Conservation (phyloP, 441 rosid genomes). For the Erodium moschatum region DNA sequence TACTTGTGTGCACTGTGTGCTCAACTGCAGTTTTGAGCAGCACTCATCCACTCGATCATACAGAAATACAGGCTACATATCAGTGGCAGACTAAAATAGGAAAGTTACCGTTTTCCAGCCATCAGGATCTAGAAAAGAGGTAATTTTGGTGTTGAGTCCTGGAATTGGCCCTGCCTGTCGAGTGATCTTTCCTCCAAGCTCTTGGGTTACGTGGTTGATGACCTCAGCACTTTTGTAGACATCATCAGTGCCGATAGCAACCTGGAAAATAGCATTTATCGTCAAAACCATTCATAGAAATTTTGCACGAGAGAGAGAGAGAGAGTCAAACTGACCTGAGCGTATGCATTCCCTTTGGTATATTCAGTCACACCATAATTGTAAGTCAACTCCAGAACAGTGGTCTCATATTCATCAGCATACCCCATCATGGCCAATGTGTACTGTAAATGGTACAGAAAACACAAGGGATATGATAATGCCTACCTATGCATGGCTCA, state of each 20-base stretch:
- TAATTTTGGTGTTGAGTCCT: constrained; percentile 79
- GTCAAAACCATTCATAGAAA: not conserved
- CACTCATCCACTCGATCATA: not conserved
- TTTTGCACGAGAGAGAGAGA: not conserved
- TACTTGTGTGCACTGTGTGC: not conserved
- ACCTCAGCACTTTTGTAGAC: constrained; percentile 93
- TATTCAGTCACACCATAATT: constrained; percentile 83
- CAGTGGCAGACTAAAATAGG: not conserved
- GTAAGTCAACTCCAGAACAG: constrained; percentile 76
- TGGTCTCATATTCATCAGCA: constrained; percentile 74
- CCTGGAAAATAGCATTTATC: constrained; percentile 28
- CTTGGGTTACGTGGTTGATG: constrained; percentile 54
- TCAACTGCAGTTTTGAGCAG: not conserved
- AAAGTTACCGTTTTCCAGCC: constrained; percentile 90
- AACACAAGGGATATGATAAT: constrained; percentile 3
- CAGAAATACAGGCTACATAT: not conserved
- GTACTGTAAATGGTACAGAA: constrained; percentile 39
- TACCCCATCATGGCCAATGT: constrained; percentile 84
- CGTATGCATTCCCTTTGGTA: constrained; percentile 91
- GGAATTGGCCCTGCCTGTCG: constrained; percentile 81
- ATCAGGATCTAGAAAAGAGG: constrained; percentile 83
- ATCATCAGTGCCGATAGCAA: constrained; percentile 81
- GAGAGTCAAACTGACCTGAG: constrained; percentile 42
- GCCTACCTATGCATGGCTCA: too few relatives aligned
- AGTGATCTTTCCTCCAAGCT: constrained; percentile 88